These are phyloP conservation scores for Didymella sp. DNA, from an alignment of 2,329 filamentous ascomycete species.

Conservation along the genomic window DNA sequence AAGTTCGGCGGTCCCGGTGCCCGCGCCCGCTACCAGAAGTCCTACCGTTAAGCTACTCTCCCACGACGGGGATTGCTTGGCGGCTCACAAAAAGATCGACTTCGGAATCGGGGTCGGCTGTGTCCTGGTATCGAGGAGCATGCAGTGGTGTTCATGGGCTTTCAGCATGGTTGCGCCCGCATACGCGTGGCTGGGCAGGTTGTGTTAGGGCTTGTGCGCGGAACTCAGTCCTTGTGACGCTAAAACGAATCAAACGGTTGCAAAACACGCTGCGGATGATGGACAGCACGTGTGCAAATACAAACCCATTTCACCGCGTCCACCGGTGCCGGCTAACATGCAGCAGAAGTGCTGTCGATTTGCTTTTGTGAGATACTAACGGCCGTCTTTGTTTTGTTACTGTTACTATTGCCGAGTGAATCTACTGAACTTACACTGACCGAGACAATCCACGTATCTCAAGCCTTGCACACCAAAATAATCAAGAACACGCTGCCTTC, in stretches of 20 bases:
- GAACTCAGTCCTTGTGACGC: constrained; percentile 47
- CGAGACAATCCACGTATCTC: no score
- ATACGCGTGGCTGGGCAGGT: constrained; percentile 36
- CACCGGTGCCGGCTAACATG: constrained; percentile 20
- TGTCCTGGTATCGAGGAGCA: constrained; percentile 32
- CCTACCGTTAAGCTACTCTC: constrained; percentile 80
- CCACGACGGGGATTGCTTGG: constrained; percentile 3
- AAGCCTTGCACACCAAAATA: no score
- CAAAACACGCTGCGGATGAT: constrained; percentile 37
- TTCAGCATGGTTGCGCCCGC: constrained; percentile 42
- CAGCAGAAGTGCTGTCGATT: constrained; percentile 5
- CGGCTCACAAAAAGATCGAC: not conserved
- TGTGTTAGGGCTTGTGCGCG: constrained; percentile 33
- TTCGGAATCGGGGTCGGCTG: not conserved
- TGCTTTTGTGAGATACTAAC: no score
- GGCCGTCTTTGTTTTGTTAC: no score
- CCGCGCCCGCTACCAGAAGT: constrained; percentile 97
- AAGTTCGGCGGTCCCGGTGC: constrained; percentile 95
- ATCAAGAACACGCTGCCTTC: no score
- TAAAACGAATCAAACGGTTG: constrained; percentile 52
- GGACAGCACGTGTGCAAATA: constrained; percentile 23
- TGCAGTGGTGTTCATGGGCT: constrained; percentile 49
- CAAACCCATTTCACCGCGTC: constrained; percentile 21
- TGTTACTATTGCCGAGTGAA: no score
- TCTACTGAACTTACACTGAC: no score